phyloP scores from a whole-genome alignment of 441 rosid species.

The Dalechampia spathulata region DNA sequence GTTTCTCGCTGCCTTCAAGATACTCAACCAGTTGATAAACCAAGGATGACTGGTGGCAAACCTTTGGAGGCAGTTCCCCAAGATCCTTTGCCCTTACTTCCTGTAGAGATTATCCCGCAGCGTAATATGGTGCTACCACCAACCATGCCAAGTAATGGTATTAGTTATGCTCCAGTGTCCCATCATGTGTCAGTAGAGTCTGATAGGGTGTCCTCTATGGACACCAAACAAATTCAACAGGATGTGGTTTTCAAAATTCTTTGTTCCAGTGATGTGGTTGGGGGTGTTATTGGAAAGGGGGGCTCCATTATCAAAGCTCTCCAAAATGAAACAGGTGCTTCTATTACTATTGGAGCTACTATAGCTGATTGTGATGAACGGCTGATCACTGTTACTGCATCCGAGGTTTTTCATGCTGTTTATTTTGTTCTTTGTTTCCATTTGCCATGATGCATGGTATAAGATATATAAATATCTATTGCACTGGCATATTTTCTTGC shows the following conservation, averaged over 20 bases:
- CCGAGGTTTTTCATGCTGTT: slow-evolving; percentile 49
- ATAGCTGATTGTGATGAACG: slow-evolving; percentile 69
- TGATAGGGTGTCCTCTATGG: slow-evolving; percentile 27
- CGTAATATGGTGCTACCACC: slow-evolving; percentile 27
- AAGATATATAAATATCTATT: slow-evolving; percentile 13
- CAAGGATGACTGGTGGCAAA: slow-evolving; percentile 36
- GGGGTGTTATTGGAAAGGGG: slow-evolving; percentile 84
- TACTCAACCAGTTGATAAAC: slow-evolving; percentile 48
- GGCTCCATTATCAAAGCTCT: slow-evolving; percentile 63
- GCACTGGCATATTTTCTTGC: slow-evolving; percentile 30
- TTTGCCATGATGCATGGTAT: slow-evolving; percentile 9
- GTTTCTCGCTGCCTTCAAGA: slow-evolving; percentile 82
- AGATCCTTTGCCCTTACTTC: slow-evolving; percentile 33
- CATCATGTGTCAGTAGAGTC: slow-evolving; percentile 35
- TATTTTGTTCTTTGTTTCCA: slow-evolving; percentile 2
- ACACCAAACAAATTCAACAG: slow-evolving; percentile 26
- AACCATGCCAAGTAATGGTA: slow-evolving; percentile 32
- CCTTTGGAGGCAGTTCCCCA: slow-evolving; percentile 32
- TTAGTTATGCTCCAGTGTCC: slow-evolving; percentile 34
- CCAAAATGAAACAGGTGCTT: slow-evolving; percentile 80
- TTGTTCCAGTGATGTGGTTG: slow-evolving; percentile 65
- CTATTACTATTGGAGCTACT: slow-evolving; percentile 56
- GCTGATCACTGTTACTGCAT: slow-evolving; percentile 60
- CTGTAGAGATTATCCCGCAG: slow-evolving; percentile 35
- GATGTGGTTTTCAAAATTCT: slow-evolving; percentile 72